phyloP scores from a whole-genome alignment of 768 basidiomycete species.

The Termitomyces sp. region DNA sequence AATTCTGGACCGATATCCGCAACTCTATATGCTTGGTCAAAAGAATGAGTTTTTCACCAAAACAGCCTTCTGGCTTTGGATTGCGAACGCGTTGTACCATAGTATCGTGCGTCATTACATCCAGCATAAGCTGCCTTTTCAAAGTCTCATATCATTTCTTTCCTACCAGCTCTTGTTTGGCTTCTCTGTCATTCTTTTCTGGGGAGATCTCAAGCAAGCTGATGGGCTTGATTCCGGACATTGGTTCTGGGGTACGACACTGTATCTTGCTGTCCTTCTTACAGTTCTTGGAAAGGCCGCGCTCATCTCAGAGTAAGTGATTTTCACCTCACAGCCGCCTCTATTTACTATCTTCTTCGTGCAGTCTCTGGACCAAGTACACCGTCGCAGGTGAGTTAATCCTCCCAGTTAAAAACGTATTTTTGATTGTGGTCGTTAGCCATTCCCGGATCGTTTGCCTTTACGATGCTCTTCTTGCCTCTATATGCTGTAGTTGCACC shows the following conservation, averaged over 20 bases:
- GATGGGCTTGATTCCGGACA: conserved; percentile 86
- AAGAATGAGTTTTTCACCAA: conserved; percentile 91
- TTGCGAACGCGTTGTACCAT: conserved; percentile 86
- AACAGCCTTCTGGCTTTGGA: conserved; percentile 90
- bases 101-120: conserved; percentile 57
- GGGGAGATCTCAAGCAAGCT: conserved; percentile 84
- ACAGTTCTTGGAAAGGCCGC: conserved; percentile 98
- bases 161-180: conserved; percentile 70
- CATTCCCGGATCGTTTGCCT: conserved; percentile 94
- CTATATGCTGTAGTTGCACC: conserved; percentile 88
- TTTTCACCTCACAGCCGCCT: not conserved
- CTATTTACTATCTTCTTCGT: not conserved
- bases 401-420: not conserved
- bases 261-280: conserved; percentile 91
- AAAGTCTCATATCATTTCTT: not conserved
- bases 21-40: conserved; percentile 92
- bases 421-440: conserved; percentile 39
- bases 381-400: conserved; percentile 75
- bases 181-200: conserved; percentile 87
- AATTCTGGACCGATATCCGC: conserved; percentile 95
- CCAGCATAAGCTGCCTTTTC: not conserved
- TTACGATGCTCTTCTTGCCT: conserved; percentile 95
- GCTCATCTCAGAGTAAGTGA: conserved; percentile 90
- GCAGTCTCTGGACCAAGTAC: conserved; percentile 98
- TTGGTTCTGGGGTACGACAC: conserved; percentile 98